Conservation (phyloP, 768 basidiomycete genomes). For the Terana coerulea region DNA sequence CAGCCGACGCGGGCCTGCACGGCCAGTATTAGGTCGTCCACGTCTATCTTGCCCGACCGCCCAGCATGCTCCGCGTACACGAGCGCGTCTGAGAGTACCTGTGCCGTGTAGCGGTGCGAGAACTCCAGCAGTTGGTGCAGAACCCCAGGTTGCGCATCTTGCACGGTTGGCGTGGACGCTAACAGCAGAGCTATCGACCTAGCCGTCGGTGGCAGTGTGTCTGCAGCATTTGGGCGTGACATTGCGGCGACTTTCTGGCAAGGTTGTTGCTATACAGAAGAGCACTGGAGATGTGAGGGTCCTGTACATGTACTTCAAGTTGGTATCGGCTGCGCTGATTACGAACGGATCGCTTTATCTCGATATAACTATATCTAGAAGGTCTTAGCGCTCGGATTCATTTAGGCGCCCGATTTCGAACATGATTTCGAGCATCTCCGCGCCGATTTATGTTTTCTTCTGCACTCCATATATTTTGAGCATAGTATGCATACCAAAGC, state of each 20-base stretch:
- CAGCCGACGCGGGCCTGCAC: conserved; percentile 89
- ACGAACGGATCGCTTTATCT: too few relatives aligned
- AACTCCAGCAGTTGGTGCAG: conserved; percentile 87
- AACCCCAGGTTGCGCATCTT: conserved; percentile 83
- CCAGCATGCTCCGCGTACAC: conserved; percentile 89
- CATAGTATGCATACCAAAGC: too few relatives aligned
- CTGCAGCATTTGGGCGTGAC: conserved; percentile 44
- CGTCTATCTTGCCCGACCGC: conserved; percentile 71
- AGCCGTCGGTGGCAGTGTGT: conserved; percentile 81
- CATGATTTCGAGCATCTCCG: too few relatives aligned
- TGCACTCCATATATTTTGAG: too few relatives aligned
- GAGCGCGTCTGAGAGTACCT: conserved; percentile 79
- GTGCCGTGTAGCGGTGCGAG: conserved; percentile 77
- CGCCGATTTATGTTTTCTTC: too few relatives aligned
- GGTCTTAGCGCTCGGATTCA: too few relatives aligned
- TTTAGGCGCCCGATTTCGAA: too few relatives aligned
- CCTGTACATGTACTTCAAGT: too few relatives aligned
- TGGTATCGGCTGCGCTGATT: too few relatives aligned
- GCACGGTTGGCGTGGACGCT: conserved; percentile 78
- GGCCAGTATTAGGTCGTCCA: conserved; percentile 78
- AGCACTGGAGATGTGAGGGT: too few relatives aligned
- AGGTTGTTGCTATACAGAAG: neutral
- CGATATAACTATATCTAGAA: too few relatives aligned
- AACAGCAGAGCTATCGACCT: conserved; percentile 80
- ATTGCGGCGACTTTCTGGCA: conserved; percentile 19